These are phyloP conservation scores for Trichoderma semiorbis DNA, from an alignment of 2,329 filamentous ascomycete genomes.

Conservation along the genomic window DNA sequence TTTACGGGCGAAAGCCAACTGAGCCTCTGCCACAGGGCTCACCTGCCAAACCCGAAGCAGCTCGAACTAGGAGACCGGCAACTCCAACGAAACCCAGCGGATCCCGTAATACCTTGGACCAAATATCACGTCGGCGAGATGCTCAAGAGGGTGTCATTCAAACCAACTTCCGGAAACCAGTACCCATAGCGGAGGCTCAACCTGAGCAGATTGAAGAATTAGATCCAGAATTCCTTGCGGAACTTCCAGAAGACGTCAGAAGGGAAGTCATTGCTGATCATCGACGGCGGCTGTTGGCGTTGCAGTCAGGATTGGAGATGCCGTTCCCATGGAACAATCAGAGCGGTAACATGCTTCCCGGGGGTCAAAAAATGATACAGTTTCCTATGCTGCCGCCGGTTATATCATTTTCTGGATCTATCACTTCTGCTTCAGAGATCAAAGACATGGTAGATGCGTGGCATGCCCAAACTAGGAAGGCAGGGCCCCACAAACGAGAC, in stretches of 20 bases:
- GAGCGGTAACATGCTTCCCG: constrained; percentile 27
- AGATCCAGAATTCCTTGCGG: constrained; percentile 72
- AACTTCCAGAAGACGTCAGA: constrained; percentile 77
- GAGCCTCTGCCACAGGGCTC: constrained; percentile 46
- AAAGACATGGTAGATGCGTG: constrained; percentile 72
- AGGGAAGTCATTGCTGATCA: constrained; percentile 76
- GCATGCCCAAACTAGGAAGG: constrained; percentile 66
- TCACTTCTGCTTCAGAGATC: constrained; percentile 55
- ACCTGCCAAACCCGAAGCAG: constrained; percentile 53
- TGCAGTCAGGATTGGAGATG: constrained; percentile 49
- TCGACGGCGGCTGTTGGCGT: constrained; percentile 51
- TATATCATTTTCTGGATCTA: constrained; percentile 43
- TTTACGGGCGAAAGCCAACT: constrained; percentile 52
- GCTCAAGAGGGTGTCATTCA: constrained; percentile 63
- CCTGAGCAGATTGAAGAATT: constrained; percentile 47
- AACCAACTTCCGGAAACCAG: constrained; percentile 63
- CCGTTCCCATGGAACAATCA: constrained; percentile 27
- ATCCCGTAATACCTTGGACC: constrained; percentile 39
- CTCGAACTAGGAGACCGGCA: constrained; percentile 49
- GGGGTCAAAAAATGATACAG: constrained; percentile 42
- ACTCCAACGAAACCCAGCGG: constrained; percentile 65
- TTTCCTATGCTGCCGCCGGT: constrained; percentile 48
- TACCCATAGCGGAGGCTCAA: constrained; percentile 29
- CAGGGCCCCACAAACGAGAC: constrained; percentile 78
- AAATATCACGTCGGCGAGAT: constrained; percentile 50